Evolutionary conservation across 2,329 filamentous ascomycete species (phyloP).

Genomic region (Cephalotrichum gorgonifer): DNA sequence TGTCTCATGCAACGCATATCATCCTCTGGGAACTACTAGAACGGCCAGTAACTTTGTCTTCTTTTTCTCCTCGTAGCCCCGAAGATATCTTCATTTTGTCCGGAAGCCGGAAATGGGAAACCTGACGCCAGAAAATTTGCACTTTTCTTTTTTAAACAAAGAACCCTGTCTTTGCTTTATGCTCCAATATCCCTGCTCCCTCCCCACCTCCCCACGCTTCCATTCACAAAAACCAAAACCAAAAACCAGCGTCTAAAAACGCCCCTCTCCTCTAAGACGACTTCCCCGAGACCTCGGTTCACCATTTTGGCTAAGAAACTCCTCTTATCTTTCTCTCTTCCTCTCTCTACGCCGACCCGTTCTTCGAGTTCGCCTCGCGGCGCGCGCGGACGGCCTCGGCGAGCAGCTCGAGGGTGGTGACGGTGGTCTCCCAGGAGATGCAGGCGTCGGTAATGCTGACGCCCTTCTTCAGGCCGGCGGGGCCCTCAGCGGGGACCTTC

Average conservation of each 20-base stretch:
- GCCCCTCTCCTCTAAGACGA: background rate
- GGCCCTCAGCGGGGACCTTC: slow-evolving; percentile 83
- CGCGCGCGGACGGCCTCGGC: slow-evolving; percentile 73
- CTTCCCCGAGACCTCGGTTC: no score
- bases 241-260: background rate
- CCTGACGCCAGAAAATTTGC: background rate
- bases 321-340: background rate
- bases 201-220: background rate
- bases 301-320: no score
- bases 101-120: no score
- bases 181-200: background rate
- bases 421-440: slow-evolving; percentile 84
- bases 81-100: no score
- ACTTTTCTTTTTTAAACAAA: background rate
- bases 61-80: no score
- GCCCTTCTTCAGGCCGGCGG: slow-evolving; percentile 77
- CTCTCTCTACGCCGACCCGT: slow-evolving; percentile 10
- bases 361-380: slow-evolving; percentile 40
- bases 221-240: background rate
- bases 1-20: no score
- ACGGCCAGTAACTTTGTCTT: no score
- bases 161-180: background rate
- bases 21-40: no score
- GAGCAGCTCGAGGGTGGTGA: slow-evolving; percentile 71
- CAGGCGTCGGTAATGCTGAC: slow-evolving; percentile 97